These are phyloP conservation scores for Nigrograna mackinnonii DNA, from an alignment of 2,329 filamentous ascomycete species.

Conservation along the genomic window DNA sequence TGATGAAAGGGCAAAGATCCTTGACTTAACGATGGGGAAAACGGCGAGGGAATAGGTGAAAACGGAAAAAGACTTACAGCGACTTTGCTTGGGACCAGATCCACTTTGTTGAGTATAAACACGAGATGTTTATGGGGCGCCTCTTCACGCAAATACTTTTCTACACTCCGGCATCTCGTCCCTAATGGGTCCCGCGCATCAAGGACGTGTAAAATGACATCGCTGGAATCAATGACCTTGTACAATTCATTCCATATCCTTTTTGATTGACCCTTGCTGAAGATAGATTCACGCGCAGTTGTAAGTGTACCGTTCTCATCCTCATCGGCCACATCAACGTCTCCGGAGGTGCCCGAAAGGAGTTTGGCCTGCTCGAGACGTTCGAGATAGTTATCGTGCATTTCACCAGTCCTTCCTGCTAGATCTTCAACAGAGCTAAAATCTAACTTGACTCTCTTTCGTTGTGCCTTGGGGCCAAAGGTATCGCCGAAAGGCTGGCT, in stretches of 20 bases:
- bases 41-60: constrained; percentile 55
- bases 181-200: constrained; percentile 69
- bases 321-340: constrained; percentile 48
- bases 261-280: constrained; percentile 93
- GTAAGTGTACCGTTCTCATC: constrained; percentile 44
- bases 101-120: constrained; percentile 88
- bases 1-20: constrained; percentile 69
- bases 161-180: constrained; percentile 82
- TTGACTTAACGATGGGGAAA: constrained; percentile 87
- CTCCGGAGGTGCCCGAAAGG: constrained; percentile 70
- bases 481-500: constrained; percentile 83
- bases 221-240: constrained; percentile 93
- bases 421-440: constrained; percentile 83
- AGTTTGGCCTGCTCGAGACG: constrained; percentile 78
- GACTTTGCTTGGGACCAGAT: constrained; percentile 88
- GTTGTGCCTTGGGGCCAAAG: constrained; percentile 90
- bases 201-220: constrained; percentile 93
- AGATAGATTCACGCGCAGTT: constrained; percentile 69
- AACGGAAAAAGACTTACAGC: constrained; percentile 72
- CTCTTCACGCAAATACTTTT: constrained; percentile 92
- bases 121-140: constrained; percentile 95
- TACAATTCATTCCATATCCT: constrained; percentile 87
- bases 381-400: constrained; percentile 80
- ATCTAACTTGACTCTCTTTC: constrained; percentile 88
- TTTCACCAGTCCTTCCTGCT: constrained; percentile 76